These are phyloP conservation scores for Russula ochroleuca DNA, from an alignment of 768 basidiomycete genomes.

Conservation along the genomic window DNA sequence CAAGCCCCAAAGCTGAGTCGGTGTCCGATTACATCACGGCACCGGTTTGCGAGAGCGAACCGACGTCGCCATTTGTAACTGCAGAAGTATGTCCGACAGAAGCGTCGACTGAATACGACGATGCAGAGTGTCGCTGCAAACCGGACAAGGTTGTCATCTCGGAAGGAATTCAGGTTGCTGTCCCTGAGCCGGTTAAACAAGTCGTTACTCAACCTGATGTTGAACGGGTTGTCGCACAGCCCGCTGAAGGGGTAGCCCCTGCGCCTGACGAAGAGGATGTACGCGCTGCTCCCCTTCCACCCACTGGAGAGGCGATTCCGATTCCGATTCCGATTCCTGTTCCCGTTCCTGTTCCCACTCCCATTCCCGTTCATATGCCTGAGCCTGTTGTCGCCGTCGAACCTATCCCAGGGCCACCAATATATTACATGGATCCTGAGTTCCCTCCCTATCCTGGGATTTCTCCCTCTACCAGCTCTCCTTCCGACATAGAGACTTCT, in stretches of 20 bases:
- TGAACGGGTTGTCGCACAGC: not conserved
- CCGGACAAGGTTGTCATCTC: constrained; percentile 13
- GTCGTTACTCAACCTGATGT: not conserved
- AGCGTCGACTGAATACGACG: constrained; percentile 44
- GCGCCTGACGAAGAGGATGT: not conserved
- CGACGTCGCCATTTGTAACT: constrained; percentile 48
- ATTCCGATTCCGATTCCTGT: not conserved
- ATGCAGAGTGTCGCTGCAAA: constrained; percentile 41
- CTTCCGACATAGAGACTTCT: constrained; percentile 4
- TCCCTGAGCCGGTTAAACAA: constrained; percentile 30
- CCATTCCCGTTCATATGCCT: not conserved
- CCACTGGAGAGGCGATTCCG: not conserved
- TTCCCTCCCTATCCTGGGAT: not conserved
- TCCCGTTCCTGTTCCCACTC: too few species aligned
- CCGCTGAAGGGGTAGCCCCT: not conserved
- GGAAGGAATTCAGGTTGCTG: constrained; percentile 14
- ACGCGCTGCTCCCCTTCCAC: not conserved
- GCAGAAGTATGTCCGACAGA: constrained; percentile 46
- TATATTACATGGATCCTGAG: not conserved
- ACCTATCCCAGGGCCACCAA: constrained; percentile 5
- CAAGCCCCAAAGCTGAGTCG: constrained; percentile 30
- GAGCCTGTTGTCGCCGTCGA: not conserved
- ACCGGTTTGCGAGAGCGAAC: constrained; percentile 39
- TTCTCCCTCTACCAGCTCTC: not conserved
- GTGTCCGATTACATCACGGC: constrained; percentile 45